Conservation (phyloP, 257 asterid species). For the Jacaranda copaia region DNA sequence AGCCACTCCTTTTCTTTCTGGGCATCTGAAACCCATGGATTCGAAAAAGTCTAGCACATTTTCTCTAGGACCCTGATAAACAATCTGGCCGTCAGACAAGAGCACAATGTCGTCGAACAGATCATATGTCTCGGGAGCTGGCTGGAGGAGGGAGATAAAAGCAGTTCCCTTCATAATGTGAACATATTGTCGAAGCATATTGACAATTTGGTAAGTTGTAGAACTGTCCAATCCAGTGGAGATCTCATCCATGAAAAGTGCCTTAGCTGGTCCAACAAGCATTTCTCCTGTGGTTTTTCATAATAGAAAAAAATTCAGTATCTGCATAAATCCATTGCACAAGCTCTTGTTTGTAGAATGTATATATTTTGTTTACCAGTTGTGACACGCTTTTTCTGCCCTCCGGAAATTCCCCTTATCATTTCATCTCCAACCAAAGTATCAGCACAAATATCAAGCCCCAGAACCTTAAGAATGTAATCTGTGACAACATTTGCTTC, state of each 20-base stretch:
- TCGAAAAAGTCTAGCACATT: constrained; percentile 49
- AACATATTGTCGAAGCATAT: constrained; percentile 43
- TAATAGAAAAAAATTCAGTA: constrained; percentile 7
- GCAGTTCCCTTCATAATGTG: constrained; percentile 56
- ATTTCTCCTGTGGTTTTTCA: constrained; percentile 48
- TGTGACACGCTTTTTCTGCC: constrained; percentile 57
- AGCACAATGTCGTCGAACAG: constrained; percentile 56
- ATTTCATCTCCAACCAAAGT: constrained; percentile 53
- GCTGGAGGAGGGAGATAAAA: constrained; percentile 54
- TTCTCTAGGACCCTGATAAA: constrained; percentile 52
- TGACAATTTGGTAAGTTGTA: constrained; percentile 49
- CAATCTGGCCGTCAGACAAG: constrained; percentile 48
- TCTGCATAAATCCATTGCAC: not conserved
- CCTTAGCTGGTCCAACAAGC: constrained; percentile 58
- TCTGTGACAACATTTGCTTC: constrained; percentile 50
- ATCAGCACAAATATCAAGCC: constrained; percentile 57
- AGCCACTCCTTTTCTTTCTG: constrained; percentile 55
- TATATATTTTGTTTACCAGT: constrained; percentile 38
- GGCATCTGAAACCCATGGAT: constrained; percentile 57
- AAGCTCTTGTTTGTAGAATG: not conserved
- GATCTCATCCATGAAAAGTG: constrained; percentile 58
- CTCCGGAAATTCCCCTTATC: constrained; percentile 57
- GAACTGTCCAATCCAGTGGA: constrained; percentile 61
- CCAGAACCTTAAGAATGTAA: constrained; percentile 49
- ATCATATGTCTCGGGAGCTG: constrained; percentile 58